These are phyloP conservation scores for Candida khao-thaluensis DNA, from an alignment of 805 yeast species.

Conservation along the genomic window DNA sequence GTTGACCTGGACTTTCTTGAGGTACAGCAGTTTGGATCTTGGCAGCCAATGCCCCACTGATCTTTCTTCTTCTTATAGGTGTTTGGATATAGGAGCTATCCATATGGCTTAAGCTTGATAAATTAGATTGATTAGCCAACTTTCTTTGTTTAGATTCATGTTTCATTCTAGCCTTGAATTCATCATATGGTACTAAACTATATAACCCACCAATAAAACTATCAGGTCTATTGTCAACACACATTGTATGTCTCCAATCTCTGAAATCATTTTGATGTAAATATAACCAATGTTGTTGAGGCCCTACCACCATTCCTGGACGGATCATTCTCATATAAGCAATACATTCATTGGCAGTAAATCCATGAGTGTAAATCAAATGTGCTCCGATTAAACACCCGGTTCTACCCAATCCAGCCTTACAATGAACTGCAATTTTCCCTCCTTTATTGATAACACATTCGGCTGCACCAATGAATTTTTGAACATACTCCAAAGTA, in stretches of 20 bases:
- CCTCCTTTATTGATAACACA: slow-evolving; percentile 83
- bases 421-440: slow-evolving; percentile 97
- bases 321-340: slow-evolving; percentile 94
- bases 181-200: slow-evolving; percentile 61
- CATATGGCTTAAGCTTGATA: slow-evolving; percentile 28
- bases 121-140: slow-evolving; percentile 31
- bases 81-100: slow-evolving; percentile 58
- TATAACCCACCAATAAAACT: slow-evolving; percentile 65
- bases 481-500: slow-evolving; percentile 85
- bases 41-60: slow-evolving; percentile 65
- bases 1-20: slow-evolving; percentile 93
- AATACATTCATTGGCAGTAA: slow-evolving; percentile 95
- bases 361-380: slow-evolving; percentile 91
- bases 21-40: slow-evolving; percentile 81
- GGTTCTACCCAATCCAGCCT: slow-evolving; percentile 96
- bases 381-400: slow-evolving; percentile 98
- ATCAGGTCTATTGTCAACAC: slow-evolving; percentile 65
- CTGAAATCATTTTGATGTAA: slow-evolving; percentile 94
- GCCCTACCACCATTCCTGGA: slow-evolving; percentile 99
- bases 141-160: slow-evolving; percentile 40
- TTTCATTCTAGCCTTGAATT: slow-evolving; percentile 53
- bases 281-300: slow-evolving; percentile 98
- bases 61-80: slow-evolving; percentile 67
- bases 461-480: slow-evolving; percentile 93
- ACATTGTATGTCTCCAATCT: slow-evolving; percentile 94